Conservation (phyloP, 169 alveolate genomes). For the Theileria orientalis region DNA sequence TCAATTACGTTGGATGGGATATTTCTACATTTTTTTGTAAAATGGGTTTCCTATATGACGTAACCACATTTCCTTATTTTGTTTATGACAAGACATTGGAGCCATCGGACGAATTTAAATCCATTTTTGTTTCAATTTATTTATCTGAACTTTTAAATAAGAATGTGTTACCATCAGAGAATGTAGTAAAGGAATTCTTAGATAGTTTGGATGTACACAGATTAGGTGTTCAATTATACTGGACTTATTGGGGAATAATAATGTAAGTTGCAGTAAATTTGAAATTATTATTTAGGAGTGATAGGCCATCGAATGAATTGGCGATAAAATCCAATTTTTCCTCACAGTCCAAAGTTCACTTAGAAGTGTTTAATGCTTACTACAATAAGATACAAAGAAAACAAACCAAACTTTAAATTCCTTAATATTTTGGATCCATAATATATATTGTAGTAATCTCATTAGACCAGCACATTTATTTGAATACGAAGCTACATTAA, state of each 20-base stretch:
- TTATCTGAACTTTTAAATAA: slow-evolving; percentile 63
- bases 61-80: slow-evolving; percentile 66
- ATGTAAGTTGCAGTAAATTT: no score
- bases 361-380: no score
- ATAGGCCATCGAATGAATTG: no score
- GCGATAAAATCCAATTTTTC: no score
- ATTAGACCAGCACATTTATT: neutral
- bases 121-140: slow-evolving; percentile 67
- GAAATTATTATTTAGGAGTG: no score
- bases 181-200: slow-evolving; percentile 62
- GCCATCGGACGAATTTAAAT: slow-evolving; percentile 67
- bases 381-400: no score
- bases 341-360: no score
- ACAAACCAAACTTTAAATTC: no score
- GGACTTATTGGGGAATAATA: slow-evolving; percentile 75
- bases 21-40: slow-evolving; percentile 71
- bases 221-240: slow-evolving; percentile 66
- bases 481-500: neutral
- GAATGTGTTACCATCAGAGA: slow-evolving; percentile 34
- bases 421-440: no score
- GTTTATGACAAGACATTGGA: slow-evolving; percentile 21
- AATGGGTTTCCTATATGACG: slow-evolving; percentile 65
- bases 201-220: slow-evolving; percentile 71
- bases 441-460: no score
- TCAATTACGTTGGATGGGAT: slow-evolving; percentile 74